These are phyloP conservation scores for Thelonectria blattea DNA, from an alignment of 2,329 filamentous ascomycete species.

Conservation along the genomic window DNA sequence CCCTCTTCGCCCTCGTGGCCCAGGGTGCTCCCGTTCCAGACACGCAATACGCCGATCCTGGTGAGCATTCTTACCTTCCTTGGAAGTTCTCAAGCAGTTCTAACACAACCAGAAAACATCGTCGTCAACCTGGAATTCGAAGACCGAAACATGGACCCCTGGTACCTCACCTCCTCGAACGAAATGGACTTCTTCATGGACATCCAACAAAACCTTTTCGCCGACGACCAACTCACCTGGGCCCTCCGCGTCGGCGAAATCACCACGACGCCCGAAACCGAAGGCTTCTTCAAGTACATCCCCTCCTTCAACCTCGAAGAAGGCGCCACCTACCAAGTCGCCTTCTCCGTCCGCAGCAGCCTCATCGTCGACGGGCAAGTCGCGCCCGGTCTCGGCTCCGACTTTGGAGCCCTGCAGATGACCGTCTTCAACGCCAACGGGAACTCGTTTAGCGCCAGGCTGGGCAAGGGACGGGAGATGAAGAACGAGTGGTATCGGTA, in stretches of 20 bases:
- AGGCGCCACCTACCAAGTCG: constrained; percentile 8
- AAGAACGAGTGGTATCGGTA: constrained; percentile 6
- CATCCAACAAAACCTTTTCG: not conserved
- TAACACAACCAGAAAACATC: not conserved
- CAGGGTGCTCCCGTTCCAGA: not conserved
- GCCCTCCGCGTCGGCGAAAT: constrained; percentile 9
- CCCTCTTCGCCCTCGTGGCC: not conserved
- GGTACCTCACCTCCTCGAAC: not conserved
- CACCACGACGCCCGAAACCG: not conserved
- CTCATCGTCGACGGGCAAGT: not conserved
- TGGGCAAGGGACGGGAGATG: not conserved
- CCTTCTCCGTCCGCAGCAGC: constrained; percentile 1
- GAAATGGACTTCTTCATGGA: constrained; percentile 5
- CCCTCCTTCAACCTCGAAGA: not conserved
- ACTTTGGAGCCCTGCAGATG: constrained; percentile 2
- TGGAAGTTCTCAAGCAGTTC: no score
- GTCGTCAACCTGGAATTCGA: not conserved
- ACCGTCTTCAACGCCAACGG: constrained; percentile 5
- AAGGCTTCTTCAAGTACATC: not conserved
- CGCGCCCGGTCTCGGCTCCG: not conserved
- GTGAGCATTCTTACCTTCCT: not conserved
- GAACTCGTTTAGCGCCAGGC: constrained; percentile 5
- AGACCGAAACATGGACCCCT: not conserved
- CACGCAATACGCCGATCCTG: not conserved
- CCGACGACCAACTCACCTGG: not conserved